These are phyloP conservation scores for Salisapilia sapeloensis DNA, from an alignment of 352 stramenopile species.

Conservation along the genomic window DNA sequence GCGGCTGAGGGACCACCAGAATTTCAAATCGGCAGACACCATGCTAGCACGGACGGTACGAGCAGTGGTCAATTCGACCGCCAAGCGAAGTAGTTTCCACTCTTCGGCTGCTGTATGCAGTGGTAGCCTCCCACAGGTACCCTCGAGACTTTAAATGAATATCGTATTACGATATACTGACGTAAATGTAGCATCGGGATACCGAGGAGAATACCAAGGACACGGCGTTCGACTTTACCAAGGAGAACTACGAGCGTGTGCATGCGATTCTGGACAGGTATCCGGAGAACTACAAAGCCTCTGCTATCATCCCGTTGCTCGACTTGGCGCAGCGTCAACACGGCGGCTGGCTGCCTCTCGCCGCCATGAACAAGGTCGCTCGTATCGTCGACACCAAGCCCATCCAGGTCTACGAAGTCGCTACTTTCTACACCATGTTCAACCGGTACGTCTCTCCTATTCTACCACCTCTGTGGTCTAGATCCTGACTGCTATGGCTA, in stretches of 20 bases:
- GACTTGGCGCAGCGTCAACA: slow-evolving; percentile 94
- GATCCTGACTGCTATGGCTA: too few species aligned
- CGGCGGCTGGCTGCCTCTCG: slow-evolving; percentile 95
- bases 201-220: slow-evolving; percentile 92
- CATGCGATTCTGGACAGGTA: slow-evolving; percentile 94
- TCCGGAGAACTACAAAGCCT: slow-evolving; percentile 98
- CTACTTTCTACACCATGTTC: slow-evolving; percentile 99
- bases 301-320: slow-evolving; percentile 96
- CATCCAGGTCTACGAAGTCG: slow-evolving; percentile 98
- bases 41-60: slow-evolving; percentile 54
- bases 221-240: slow-evolving; percentile 95
- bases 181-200: slow-evolving; percentile 87
- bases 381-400: slow-evolving; percentile 92
- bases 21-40: slow-evolving; percentile 2
- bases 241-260: slow-evolving; percentile 95
- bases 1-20: too few species aligned
- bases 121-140: slow-evolving; percentile 11
- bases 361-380: slow-evolving; percentile 99
- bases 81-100: slow-evolving; percentile 19
- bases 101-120: slow-evolving; percentile 21
- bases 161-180: too few species aligned
- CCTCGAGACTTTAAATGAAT: too few species aligned
- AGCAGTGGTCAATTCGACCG: slow-evolving; percentile 11
- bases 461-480: slow-evolving; percentile 2
- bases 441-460: too few species aligned